Evolutionary conservation across 2,329 filamentous ascomycete species (phyloP).

Genomic region (Albifimbria verrucaria): DNA sequence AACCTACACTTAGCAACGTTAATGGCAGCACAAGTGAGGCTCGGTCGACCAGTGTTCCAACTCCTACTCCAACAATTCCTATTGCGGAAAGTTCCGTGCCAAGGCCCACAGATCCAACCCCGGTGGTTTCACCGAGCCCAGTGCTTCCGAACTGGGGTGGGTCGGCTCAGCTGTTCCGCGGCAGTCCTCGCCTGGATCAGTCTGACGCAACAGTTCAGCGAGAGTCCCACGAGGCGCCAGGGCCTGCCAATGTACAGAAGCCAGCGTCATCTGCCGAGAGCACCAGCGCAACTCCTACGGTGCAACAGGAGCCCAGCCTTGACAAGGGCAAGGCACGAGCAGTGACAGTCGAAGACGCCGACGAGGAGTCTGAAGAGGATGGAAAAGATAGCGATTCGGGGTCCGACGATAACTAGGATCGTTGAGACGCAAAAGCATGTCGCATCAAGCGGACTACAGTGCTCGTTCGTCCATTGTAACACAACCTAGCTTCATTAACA

Average conservation of each 20-base stretch:
- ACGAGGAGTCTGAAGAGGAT: conserved; percentile 30
- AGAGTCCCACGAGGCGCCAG: conserved; percentile 9
- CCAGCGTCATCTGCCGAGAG: conserved; percentile 7
- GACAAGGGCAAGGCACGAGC: conserved; percentile 42
- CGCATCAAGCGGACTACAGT: too few relatives aligned
- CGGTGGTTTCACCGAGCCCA: conserved; percentile 46
- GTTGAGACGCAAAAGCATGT: too few relatives aligned
- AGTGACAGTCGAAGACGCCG: conserved; percentile 44
- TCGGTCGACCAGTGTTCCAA: conserved; percentile 4
- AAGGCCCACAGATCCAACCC: conserved; percentile 18
- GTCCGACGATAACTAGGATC: too few relatives aligned
- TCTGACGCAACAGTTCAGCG: conserved; percentile 13
- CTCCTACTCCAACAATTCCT: conserved; percentile 2
- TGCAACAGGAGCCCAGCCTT: conserved; percentile 7
- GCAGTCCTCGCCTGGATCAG: conserved; percentile 21
- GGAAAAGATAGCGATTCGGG: neutral
- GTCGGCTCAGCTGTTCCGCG: conserved; percentile 44
- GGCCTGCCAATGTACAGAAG: neutral
- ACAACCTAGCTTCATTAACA: neutral
- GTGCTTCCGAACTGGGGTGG: conserved; percentile 50
- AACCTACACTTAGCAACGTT: neutral
- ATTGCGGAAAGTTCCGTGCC: conserved; percentile 8
- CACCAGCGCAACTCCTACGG: conserved; percentile 3
- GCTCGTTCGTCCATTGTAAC: too few relatives aligned
- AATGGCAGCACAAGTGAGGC: conserved; percentile 10